Evolutionary conservation across 2,329 filamentous ascomycete species (phyloP), one percentile per base, ranked within the genome.

Genomic region (Trichoderma cornu-damae): DNA sequence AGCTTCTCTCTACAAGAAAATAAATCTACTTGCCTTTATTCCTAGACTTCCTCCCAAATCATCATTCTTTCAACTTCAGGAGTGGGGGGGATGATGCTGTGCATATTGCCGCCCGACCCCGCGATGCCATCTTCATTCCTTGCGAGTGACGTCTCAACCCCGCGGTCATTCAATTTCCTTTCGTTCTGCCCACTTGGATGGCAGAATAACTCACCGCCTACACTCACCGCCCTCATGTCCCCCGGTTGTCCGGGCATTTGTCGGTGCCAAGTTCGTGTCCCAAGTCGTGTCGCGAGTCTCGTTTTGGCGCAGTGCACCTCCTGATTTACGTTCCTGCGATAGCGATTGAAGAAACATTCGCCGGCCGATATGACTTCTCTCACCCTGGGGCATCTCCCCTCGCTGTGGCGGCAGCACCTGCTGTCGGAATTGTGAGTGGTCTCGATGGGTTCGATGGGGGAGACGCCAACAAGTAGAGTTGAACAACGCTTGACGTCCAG

Each of bases 361-460:
- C 18, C 30, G 42, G 52, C 42, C 42, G 43, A 37, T 28, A 82
- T 82, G 79, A 65, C 73, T 8, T 70, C 75, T 28, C 64, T 74
- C 16, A 74, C 72, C 48, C 71, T 83, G 66, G 71, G 69, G 38
- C 70, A 69, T 43, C 67, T 84, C 61, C 79, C 82, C 8, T 77
- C 82, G 51, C 64, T 92, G 67, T 82, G 87, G 66, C 85, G 81
- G 70, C 88, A 94, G 71, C 87, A 91, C 68, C 80, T 94, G 49
- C 79, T 91, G 38, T 80, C 89, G 59, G 90, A 94, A 75, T 94
- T 93, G 89, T 94, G 77, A 26, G 56, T 47, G n/a, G 8, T 24
- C 9, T 28, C 9, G 28, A n/a, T 18, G 8, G 14, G 35, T 24
- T 42, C 8, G 37, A 8, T 9, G 18, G 12, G 49, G 37, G 24